phyloP scores from a whole-genome alignment of 2,329 filamentous ascomycete species.

The Tolypocladium ovalisporum region DNA sequence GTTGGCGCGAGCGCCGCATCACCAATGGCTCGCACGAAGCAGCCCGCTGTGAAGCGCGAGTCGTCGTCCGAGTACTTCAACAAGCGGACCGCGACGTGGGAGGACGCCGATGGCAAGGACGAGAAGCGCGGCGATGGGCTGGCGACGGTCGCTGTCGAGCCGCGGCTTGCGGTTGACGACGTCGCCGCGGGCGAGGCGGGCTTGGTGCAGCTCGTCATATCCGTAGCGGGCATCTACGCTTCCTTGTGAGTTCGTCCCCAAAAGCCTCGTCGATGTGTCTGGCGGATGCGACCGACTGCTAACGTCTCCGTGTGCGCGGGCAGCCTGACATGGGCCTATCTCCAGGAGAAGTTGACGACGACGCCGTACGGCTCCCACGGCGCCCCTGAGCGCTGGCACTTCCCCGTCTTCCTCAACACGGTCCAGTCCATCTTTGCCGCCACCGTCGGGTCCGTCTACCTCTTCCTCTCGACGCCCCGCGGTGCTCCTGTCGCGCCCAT shows the following conservation, averaged over 20 bases:
- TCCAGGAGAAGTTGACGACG: slow-evolving; percentile 96
- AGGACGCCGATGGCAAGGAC: slow-evolving; percentile 19
- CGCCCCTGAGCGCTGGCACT: slow-evolving; percentile 71
- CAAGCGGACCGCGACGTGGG: slow-evolving; percentile 29
- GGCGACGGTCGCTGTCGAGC: neutral
- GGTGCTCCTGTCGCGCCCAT: slow-evolving; percentile 43
- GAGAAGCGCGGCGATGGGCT: slow-evolving; percentile 8
- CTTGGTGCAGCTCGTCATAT: slow-evolving; percentile 66
- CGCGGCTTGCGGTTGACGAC: neutral
- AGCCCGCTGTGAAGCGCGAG: slow-evolving; percentile 54
- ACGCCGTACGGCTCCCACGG: slow-evolving; percentile 63
- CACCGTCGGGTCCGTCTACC: slow-evolving; percentile 70
- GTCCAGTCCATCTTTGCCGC: slow-evolving; percentile 87
- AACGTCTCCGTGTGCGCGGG: neutral
- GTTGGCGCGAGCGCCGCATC: neutral
- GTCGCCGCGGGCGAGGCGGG: slow-evolving; percentile 37
- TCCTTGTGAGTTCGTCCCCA: slow-evolving; percentile 67
- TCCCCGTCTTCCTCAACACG: slow-evolving; percentile 91
- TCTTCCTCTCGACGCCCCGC: slow-evolving; percentile 49
- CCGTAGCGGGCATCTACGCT: slow-evolving; percentile 90
- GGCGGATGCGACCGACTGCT: neutral
- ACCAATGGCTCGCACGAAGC: slow-evolving; percentile 62
- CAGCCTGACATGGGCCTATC: slow-evolving; percentile 87
- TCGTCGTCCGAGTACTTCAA: slow-evolving; percentile 56
- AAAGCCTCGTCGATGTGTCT: neutral